Conservation (phyloP, 2,329 filamentous ascomycete genomes). For the Penicillium psychrosexuale region DNA sequence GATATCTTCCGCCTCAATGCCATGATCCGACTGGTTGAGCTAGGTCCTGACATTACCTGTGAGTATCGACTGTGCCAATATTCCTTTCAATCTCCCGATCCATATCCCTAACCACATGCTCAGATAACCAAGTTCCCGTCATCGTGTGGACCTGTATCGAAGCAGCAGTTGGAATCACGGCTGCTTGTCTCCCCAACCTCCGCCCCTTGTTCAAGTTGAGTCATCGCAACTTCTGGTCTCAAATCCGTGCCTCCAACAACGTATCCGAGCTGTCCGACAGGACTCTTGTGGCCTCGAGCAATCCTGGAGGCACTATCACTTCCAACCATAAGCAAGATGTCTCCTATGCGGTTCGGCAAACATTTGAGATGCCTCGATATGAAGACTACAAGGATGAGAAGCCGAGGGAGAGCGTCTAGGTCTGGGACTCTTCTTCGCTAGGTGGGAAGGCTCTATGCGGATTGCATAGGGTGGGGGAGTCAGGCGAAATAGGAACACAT, state of each 20-base stretch:
- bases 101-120: neutral
- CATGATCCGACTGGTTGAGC: constrained; percentile 24
- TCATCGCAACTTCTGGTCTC: constrained; percentile 19
- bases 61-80: constrained; percentile 3
- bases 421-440: neutral
- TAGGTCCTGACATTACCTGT: constrained; percentile 32
- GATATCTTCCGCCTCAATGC: constrained; percentile 28
- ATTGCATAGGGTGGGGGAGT: neutral
- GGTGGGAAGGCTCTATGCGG: neutral
- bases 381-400: neutral
- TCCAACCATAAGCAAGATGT: neutral
- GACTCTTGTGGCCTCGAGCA: constrained; percentile 5
- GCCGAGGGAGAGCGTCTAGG: neutral
- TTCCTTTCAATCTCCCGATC: neutral
- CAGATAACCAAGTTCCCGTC: constrained; percentile 29
- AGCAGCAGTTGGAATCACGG: constrained; percentile 29
- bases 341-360: constrained; percentile 1
- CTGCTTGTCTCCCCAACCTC: constrained; percentile 31
- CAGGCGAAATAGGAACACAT: neutral
- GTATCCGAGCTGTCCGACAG: constrained; percentile 14
- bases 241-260: constrained; percentile 14
- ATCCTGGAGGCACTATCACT: neutral
- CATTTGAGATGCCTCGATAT: constrained; percentile 7
- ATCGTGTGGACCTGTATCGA: constrained; percentile 34
- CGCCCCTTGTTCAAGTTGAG: constrained; percentile 25